phyloP scores from a whole-genome alignment of 2,329 filamentous ascomycete genomes.

The Myrmaecium sp. region DNA sequence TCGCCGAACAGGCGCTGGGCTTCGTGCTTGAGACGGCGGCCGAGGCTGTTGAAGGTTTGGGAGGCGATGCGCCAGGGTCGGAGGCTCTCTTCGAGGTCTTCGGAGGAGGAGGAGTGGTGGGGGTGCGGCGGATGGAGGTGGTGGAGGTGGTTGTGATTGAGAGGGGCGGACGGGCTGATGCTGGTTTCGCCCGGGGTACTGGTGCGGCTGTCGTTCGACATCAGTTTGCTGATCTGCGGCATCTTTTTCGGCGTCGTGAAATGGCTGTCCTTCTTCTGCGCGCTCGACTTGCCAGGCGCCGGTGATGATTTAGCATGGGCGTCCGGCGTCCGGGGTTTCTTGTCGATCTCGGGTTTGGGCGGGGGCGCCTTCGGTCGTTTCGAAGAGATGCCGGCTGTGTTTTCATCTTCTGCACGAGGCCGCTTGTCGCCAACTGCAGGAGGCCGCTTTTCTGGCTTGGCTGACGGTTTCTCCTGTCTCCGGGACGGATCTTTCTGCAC shows the following conservation, averaged over 20 bases:
- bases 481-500: slow-evolving; percentile 1
- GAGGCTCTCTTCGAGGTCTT: too few relatives aligned
- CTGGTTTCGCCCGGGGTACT: slow-evolving; percentile 19
- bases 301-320: slow-evolving; percentile 13
- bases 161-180: slow-evolving; percentile 13
- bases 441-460: slow-evolving; percentile 1
- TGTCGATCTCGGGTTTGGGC: slow-evolving; percentile 9
- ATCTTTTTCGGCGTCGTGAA: too few relatives aligned
- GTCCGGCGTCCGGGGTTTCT: slow-evolving; percentile 17
- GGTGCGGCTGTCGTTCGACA: slow-evolving; percentile 17
- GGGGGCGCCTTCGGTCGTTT: slow-evolving; percentile 16
- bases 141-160: too few relatives aligned
- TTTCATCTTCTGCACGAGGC: slow-evolving; percentile 16
- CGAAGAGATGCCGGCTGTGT: slow-evolving; percentile 7
- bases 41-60: slow-evolving; percentile 23
- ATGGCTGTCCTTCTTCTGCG: slow-evolving; percentile 17
- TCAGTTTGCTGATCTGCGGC: too few relatives aligned
- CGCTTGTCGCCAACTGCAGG: slow-evolving; percentile 15
- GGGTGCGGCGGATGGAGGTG: too few relatives aligned
- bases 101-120: too few relatives aligned
- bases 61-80: slow-evolving; percentile 21
- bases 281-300: slow-evolving; percentile 12
- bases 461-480: slow-evolving; percentile 3
- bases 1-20: slow-evolving; percentile 12
- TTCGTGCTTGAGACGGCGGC: slow-evolving; percentile 29